Base-by-base conservation (phyloP, 2,329 filamentous ascomycete genomes). In the Tolypocladium cylindrosporum region DNA sequence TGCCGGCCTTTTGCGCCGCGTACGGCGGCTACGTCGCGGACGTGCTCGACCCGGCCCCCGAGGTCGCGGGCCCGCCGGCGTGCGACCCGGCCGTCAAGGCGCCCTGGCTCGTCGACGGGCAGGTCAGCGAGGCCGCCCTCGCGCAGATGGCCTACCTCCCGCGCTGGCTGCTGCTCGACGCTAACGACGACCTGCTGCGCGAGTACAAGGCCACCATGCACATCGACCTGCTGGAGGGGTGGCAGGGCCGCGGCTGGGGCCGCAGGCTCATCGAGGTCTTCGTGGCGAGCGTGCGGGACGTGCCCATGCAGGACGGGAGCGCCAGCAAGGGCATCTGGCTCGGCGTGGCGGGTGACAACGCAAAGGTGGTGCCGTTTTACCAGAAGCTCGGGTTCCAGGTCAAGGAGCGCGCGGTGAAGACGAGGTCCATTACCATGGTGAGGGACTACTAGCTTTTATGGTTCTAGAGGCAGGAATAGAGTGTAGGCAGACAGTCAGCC, bases 361-460 rank as follows among this genome's bases (percentile, higher is more conserved):
- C 61, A 7, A 74, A 75, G 68, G 78, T 80, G 16, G 73, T 81
- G 50, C 62, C 66, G 51, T 80, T 80, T 62, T 80, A 80, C 62
- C 73, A 79, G 66, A 74, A 66, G 66, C 61, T 76, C 59, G 78
- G 76, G 41, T 80, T 80, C 59, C 67, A 68, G 58, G 64, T 77
- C 10, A 65, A 70, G 60, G 66, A 69, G 6, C 70, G 71, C 2
- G 72, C 69, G 4, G 68, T 70, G 54, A 67, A 64, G 60, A 69
- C 68, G 50, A 72, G 69, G 31, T 69, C 69, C 50, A 71, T 73
- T 42, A 72, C 67, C 69, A 77, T 79, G 75, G 72, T 76, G 57
- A 71, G 65, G 62, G 74, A 76, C 57, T 58, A 57, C 54, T 63
- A 58, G 54, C 34, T 16, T 54, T 24, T 10, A 5, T 34, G 40